Evolutionary conservation across 495 filamentous ascomycete species (phyloP), one percentile per base, ranked within the genome.

Genomic region (Penicillium arizonense): DNA sequence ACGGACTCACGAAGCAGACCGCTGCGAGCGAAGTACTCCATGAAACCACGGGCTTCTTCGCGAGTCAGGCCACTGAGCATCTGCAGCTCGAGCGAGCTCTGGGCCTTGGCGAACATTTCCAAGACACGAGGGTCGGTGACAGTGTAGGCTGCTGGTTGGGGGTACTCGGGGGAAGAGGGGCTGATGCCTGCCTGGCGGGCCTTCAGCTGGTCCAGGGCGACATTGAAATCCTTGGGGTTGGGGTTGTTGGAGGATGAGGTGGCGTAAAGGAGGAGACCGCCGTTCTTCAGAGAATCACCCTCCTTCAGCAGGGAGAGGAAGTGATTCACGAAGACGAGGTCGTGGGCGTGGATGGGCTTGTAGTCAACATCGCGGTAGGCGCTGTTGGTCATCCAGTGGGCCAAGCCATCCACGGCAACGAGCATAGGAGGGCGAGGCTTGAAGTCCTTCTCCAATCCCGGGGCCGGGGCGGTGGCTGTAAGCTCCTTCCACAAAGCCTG

Each of bases 11-110:
- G 81, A 62, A 95, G 65, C 59, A 97, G 74, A 14, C 94, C 94
- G 68, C 90, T 96, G 21, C 77, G 81, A 3, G 89, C 92, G 73
- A 91, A 97, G 71, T 97, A 97, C 77, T 97, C 94, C 83, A 97
- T 83, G 57, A 94, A 74, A 1, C 82, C 78, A 47, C 87, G 81
- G 34, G 92, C 85, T 73, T 97, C 92, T 20, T 75, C 70, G 64
- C 83, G 89, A 48, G 75, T 87, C 53, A 97, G 49, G 4, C 89
- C 87, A 24, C 72, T 72, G 21, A 96, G 59, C 11, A 73, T 70
- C 55, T 81, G 71, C 36, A 92, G 70, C 20, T 79, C 77, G n/a
- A 81, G 70, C 28, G 76, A 74, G 36, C 61, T 63, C 43, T 72
- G 69, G 45, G 61, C 47, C 44, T 61, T 61, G 63, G 55, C 58